phyloP scores from a whole-genome alignment of 148 eudicot genomes.

The Amaranthus hypochondriacus region DNA sequence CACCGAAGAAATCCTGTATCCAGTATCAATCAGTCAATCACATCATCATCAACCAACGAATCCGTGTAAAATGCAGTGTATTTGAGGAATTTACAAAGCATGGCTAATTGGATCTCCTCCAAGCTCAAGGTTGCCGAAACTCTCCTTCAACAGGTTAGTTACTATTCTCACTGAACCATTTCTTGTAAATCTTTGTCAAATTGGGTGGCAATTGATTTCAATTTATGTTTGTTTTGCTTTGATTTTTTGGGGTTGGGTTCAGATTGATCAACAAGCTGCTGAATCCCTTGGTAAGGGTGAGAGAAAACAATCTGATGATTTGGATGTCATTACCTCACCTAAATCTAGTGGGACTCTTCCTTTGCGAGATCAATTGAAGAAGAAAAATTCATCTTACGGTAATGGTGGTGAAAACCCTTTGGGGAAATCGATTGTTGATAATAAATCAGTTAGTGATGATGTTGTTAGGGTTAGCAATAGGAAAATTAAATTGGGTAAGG shows the following conservation, averaged over 20 bases:
- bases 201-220: not conserved
- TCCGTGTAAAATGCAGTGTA: slow-evolving; percentile 10
- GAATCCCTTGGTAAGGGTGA: slow-evolving; percentile 77
- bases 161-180: not conserved
- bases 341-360: slow-evolving; percentile 39
- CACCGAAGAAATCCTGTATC: too few species aligned
- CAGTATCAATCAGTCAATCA: too few species aligned
- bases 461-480: slow-evolving; percentile 11
- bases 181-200: not conserved
- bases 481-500: slow-evolving; percentile 18
- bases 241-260: slow-evolving; percentile 15
- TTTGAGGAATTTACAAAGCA: slow-evolving; percentile 16
- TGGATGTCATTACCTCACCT: slow-evolving; percentile 27
- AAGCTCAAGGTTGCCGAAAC: slow-evolving; percentile 92
- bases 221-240: not conserved
- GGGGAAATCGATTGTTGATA: slow-evolving; percentile 25
- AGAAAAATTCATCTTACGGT: slow-evolving; percentile 28
- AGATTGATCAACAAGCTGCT: slow-evolving; percentile 99
- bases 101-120: slow-evolving; percentile 91
- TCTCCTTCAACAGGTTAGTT: slow-evolving; percentile 77
- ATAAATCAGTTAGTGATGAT: slow-evolving; percentile 4
- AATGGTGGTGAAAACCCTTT: slow-evolving; percentile 24
- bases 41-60: not conserved
- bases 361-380: slow-evolving; percentile 78
- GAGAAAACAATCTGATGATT: slow-evolving; percentile 45